Evolutionary conservation across 2,329 filamentous ascomycete species (phyloP).

Genomic region (Cytospora leucostoma): DNA sequence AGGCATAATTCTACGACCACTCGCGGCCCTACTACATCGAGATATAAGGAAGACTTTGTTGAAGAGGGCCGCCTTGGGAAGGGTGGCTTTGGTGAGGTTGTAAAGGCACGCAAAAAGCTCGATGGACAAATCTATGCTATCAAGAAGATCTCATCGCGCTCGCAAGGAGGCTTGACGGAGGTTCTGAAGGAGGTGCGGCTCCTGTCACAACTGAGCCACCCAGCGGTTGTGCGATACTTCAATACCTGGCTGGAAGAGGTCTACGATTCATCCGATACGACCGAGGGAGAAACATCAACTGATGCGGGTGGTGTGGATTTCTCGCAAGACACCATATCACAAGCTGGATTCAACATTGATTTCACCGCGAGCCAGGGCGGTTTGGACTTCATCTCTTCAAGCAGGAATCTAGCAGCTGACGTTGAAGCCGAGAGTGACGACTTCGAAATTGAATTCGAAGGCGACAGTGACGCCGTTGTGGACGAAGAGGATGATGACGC

Average conservation of each 20-base stretch:
- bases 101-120: conserved; percentile 91
- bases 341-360: conserved; percentile 47
- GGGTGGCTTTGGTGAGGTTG: conserved; percentile 93
- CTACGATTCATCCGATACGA: conserved; percentile 49
- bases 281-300: conserved; percentile 59
- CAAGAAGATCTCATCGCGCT: conserved; percentile 90
- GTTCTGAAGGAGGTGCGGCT: conserved; percentile 83
- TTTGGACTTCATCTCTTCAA: conserved; percentile 91
- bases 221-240: conserved; percentile 84
- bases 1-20: conserved; percentile 62
- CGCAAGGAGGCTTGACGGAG: conserved; percentile 76
- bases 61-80: conserved; percentile 88
- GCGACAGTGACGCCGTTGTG: conserved; percentile 40
- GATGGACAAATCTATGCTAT: conserved; percentile 94
- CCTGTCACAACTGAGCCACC: conserved; percentile 90
- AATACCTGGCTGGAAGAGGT: conserved; percentile 90
- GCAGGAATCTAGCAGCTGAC: conserved; percentile 62
- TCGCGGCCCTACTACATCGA: conserved; percentile 59
- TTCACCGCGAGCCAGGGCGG: conserved; percentile 76
- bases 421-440: conserved; percentile 73
- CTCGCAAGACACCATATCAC: conserved; percentile 46
- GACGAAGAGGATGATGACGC: conserved; percentile 46
- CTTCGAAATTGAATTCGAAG: conserved; percentile 71
- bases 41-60: conserved; percentile 87
- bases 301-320: conserved; percentile 43